Percentiles rank a stretch among this genome's conserved stretches.
Conservation (phyloP, 2,329 filamentous ascomycete species). For the Fusarium temperatum region DNA sequence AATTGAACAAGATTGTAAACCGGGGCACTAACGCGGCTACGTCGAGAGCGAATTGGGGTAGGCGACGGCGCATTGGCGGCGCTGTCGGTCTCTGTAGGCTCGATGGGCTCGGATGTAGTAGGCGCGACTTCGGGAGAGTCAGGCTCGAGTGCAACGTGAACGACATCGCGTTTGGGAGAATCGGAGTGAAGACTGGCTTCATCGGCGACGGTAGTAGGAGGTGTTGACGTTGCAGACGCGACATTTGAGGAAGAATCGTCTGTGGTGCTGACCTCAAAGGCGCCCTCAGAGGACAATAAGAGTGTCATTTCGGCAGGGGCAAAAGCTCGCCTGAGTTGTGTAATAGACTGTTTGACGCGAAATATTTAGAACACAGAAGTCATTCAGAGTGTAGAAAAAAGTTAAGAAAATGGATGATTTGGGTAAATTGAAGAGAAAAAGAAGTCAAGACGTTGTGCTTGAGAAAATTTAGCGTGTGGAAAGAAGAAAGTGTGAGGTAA, state of each 20-base stretch:
- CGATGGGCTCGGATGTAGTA: slow-evolving; percentile 8
- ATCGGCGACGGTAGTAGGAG: slow-evolving; percentile 73
- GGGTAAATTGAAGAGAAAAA: background rate
- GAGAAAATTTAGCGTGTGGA: slow-evolving; percentile 1
- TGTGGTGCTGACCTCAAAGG: slow-evolving; percentile 39
- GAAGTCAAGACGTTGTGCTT: background rate
- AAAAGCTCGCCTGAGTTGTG: slow-evolving; percentile 4
- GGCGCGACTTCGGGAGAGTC: slow-evolving; percentile 42
- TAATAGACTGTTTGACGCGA: slow-evolving; percentile 31
- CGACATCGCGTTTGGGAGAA: slow-evolving; percentile 51
- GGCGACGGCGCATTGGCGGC: slow-evolving; percentile 27
- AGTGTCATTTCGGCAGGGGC: slow-evolving; percentile 44
- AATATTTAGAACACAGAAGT: slow-evolving; percentile 18
- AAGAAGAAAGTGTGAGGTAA: background rate
- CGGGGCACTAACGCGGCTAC: slow-evolving; percentile 63
- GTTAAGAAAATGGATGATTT: background rate
- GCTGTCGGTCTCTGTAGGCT: slow-evolving; percentile 18
- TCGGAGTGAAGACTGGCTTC: slow-evolving; percentile 65
- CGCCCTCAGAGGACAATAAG: slow-evolving; percentile 46
- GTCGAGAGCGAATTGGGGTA: slow-evolving; percentile 55
- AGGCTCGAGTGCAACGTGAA: slow-evolving; percentile 44
- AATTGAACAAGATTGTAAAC: slow-evolving; percentile 75
- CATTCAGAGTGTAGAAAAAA: slow-evolving; percentile 12
- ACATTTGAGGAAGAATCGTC: slow-evolving; percentile 58
- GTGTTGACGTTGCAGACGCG: slow-evolving; percentile 69